These are phyloP conservation scores for Geotrichum cucujoidarum DNA, from an alignment of 1,139 yeast genomes.

Conservation along the genomic window DNA sequence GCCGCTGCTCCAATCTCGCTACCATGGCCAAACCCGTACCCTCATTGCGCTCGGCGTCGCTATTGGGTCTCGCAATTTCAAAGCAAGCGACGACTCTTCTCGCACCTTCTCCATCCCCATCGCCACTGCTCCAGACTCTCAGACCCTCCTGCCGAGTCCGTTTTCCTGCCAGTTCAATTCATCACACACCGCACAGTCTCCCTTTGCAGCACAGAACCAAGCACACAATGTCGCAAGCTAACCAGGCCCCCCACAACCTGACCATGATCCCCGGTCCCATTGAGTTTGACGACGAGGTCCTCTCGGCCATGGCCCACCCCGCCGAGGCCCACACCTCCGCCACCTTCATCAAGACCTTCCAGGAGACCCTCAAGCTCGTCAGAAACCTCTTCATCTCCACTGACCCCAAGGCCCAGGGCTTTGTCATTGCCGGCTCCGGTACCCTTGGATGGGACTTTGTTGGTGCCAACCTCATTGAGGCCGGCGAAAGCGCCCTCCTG, in stretches of 20 bases:
- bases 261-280: slow-evolving; percentile 93
- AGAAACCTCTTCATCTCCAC: slow-evolving; percentile 71
- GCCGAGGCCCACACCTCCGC: slow-evolving; percentile 89
- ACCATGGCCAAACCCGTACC: too few relatives aligned
- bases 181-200: too few relatives aligned
- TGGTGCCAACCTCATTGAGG: slow-evolving; percentile 65
- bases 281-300: slow-evolving; percentile 77
- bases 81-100: too few relatives aligned
- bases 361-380: slow-evolving; percentile 58
- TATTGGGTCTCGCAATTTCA: too few relatives aligned
- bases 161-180: too few relatives aligned
- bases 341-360: slow-evolving; percentile 72
- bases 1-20: too few relatives aligned
- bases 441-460: slow-evolving; percentile 94
- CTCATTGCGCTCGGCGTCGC: too few relatives aligned
- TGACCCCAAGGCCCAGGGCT: slow-evolving; percentile 63
- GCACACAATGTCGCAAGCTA: slow-evolving; percentile 19
- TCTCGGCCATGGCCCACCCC: slow-evolving; percentile 77
- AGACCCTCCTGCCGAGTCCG: too few relatives aligned
- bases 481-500: slow-evolving; percentile 64
- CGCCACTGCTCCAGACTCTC: too few relatives aligned
- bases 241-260: slow-evolving; percentile 42
- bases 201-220: too few relatives aligned
- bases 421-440: slow-evolving; percentile 85
- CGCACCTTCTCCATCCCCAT: too few relatives aligned